These are phyloP conservation scores for Ceratobasidium sp. DNA, from an alignment of 1,284 basidiomycete species.

Conservation along the genomic window DNA sequence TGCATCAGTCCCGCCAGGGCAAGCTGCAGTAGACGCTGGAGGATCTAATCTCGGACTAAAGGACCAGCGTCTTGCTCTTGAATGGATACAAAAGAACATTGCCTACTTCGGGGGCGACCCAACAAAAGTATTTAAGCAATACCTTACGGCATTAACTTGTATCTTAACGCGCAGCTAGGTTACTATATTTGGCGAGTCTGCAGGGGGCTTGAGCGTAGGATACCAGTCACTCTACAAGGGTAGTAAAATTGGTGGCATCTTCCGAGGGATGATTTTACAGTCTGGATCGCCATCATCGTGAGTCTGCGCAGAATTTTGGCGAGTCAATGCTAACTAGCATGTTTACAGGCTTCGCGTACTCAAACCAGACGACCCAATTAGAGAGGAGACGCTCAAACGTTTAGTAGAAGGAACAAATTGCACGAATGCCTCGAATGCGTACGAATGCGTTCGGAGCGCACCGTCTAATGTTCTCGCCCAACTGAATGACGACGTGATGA, in stretches of 20 bases:
- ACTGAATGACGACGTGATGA: slow-evolving; percentile 37
- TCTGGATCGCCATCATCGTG: slow-evolving; percentile 45
- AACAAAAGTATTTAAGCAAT: slow-evolving; percentile 52
- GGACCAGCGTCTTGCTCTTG: slow-evolving; percentile 62
- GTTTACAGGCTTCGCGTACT: slow-evolving; percentile 23
- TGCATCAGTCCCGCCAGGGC: slow-evolving; percentile 47
- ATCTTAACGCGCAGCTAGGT: slow-evolving; percentile 35
- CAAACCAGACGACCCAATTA: slow-evolving; percentile 22
- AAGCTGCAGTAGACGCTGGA: slow-evolving; percentile 54
- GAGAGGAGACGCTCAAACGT: not conserved
- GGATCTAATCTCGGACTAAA: slow-evolving; percentile 58
- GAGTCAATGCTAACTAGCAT: too few species aligned
- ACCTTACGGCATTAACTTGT: not conserved
- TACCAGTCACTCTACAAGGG: slow-evolving; percentile 51
- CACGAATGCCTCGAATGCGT: not conserved
- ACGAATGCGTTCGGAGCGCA: slow-evolving; percentile 40
- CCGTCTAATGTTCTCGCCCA: slow-evolving; percentile 15
- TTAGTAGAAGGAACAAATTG: slow-evolving; percentile 37
- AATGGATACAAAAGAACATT: slow-evolving; percentile 65
- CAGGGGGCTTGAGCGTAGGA: slow-evolving; percentile 52
- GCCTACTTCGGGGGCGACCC: slow-evolving; percentile 62
- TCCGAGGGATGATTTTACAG: slow-evolving; percentile 49
- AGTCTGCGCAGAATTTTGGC: not conserved
- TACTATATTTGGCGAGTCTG: slow-evolving; percentile 53
- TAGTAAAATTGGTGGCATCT: slow-evolving; percentile 40